These are phyloP conservation scores for Dryadomyces quercus-mongolicae DNA, from an alignment of 2,329 filamentous ascomycete genomes.

Conservation along the genomic window DNA sequence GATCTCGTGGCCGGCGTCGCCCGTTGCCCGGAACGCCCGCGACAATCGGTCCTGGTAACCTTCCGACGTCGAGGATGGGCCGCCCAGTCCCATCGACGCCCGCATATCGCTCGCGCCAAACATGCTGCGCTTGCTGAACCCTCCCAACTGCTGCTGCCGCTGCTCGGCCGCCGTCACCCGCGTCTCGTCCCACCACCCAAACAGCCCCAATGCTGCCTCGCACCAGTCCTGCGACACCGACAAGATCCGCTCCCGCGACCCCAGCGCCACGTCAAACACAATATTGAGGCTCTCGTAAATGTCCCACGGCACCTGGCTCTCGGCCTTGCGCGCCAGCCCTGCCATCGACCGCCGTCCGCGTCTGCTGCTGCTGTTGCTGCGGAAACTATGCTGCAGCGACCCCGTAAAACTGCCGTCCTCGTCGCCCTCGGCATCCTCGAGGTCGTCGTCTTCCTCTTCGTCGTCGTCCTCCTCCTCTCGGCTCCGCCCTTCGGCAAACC, in stretches of 20 bases:
- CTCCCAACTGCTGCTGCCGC: slow-evolving; percentile 4
- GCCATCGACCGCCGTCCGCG: slow-evolving; percentile 36
- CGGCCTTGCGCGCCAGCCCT: slow-evolving; percentile 61
- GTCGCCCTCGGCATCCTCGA: slow-evolving; percentile 31
- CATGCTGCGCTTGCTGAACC: not conserved
- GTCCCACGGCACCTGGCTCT: slow-evolving; percentile 79
- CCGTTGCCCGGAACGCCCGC: slow-evolving; percentile 56
- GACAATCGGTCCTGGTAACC: slow-evolving; percentile 65
- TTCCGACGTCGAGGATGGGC: slow-evolving; percentile 30
- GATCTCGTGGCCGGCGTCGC: slow-evolving; percentile 60
- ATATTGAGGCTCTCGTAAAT: slow-evolving; percentile 76
- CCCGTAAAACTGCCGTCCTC: slow-evolving; percentile 16
- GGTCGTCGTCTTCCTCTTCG: slow-evolving; percentile 44
- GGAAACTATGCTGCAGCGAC: slow-evolving; percentile 20
- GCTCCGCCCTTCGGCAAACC: slow-evolving; percentile 64
- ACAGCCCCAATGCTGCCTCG: slow-evolving; percentile 71
- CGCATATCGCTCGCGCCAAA: not conserved
- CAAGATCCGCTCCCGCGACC: slow-evolving; percentile 63
- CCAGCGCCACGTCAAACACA: slow-evolving; percentile 71
- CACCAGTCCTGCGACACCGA: slow-evolving; percentile 79
- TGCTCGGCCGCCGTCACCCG: not conserved
- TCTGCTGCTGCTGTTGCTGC: not conserved
- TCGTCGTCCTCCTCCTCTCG: slow-evolving; percentile 11
- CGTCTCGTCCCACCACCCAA: slow-evolving; percentile 80
- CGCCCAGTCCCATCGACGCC: not conserved